Evolutionary conservation across 75 land plant species (phyloP).

Genomic region (Selaginella tamariscina): DNA sequence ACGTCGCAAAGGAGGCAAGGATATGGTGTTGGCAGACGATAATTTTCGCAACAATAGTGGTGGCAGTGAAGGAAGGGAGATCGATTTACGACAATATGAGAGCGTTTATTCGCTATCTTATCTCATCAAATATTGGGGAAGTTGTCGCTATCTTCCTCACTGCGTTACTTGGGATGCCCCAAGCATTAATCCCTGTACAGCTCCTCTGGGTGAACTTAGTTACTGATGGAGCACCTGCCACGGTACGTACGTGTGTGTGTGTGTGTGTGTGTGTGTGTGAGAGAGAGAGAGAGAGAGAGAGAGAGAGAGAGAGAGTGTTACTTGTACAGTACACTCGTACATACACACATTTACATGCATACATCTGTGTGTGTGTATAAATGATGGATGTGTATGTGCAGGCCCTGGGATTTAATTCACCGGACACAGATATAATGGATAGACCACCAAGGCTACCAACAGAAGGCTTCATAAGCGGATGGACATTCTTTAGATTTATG

Average conservation of each 20-base stretch:
- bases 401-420: slow-evolving; percentile 30
- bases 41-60: slow-evolving; percentile 28
- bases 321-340: too few relatives aligned
- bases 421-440: slow-evolving; percentile 26
- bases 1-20: slow-evolving; percentile 34
- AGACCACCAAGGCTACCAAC: slow-evolving; percentile 19
- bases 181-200: slow-evolving; percentile 26
- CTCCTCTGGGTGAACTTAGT: slow-evolving; percentile 33
- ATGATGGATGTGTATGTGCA: too few relatives aligned
- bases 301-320: not conserved
- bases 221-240: slow-evolving; percentile 29
- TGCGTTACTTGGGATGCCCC: slow-evolving; percentile 19
- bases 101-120: slow-evolving; percentile 30
- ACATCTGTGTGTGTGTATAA: too few relatives aligned
- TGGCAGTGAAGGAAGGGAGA: slow-evolving; percentile 23
- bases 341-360: too few relatives aligned
- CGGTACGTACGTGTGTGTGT: not conserved
- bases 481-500: slow-evolving; percentile 27
- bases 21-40: slow-evolving; percentile 32
- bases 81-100: slow-evolving; percentile 37
- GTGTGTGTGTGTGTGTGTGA: slow-evolving; percentile 10
- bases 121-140: slow-evolving; percentile 31
- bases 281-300: slow-evolving; percentile 1
- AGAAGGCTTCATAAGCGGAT: slow-evolving; percentile 21
- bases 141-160: slow-evolving; percentile 26